Conservation (phyloP, 2,329 filamentous ascomycete genomes). For the Aureobasidium lini region DNA sequence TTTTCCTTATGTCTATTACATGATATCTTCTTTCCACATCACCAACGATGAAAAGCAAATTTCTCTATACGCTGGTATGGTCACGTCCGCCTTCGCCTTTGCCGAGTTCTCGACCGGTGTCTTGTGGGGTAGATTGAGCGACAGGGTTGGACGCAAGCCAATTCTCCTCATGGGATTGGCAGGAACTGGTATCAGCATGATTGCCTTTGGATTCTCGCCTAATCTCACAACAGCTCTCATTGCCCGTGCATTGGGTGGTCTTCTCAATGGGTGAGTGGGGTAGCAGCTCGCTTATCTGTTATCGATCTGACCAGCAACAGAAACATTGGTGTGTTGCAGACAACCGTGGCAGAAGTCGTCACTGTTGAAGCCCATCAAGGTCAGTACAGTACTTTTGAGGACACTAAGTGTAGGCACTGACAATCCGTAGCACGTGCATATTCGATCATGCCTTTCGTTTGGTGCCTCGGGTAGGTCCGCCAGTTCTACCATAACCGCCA, state of each 20-base stretch:
- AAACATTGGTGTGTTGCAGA: slow-evolving; percentile 92
- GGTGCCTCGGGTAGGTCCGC: slow-evolving; percentile 74
- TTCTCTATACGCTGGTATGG: slow-evolving; percentile 88
- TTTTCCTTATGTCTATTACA: slow-evolving; percentile 96
- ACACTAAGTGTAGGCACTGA: slow-evolving; percentile 11
- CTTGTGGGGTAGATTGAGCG: slow-evolving; percentile 88
- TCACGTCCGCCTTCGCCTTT: slow-evolving; percentile 92
- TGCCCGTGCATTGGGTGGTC: slow-evolving; percentile 79
- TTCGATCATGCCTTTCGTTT: slow-evolving; percentile 96
- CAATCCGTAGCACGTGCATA: slow-evolving; percentile 67
- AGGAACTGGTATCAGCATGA: slow-evolving; percentile 86
- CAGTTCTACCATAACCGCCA: not conserved
- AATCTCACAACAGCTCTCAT: slow-evolving; percentile 76
- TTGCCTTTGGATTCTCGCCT: slow-evolving; percentile 83
- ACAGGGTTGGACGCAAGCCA: slow-evolving; percentile 85
- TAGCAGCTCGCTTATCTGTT: not conserved
- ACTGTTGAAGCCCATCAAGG: slow-evolving; percentile 90
- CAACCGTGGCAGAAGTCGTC: slow-evolving; percentile 88
- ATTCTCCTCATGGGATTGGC: slow-evolving; percentile 82
- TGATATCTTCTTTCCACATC: slow-evolving; percentile 87
- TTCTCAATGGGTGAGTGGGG: slow-evolving; percentile 74
- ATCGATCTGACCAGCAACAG: slow-evolving; percentile 34
- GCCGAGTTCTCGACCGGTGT: slow-evolving; percentile 90
- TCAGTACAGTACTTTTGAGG: slow-evolving; percentile 46
- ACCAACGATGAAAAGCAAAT: slow-evolving; percentile 72